Conservation (phyloP, 208 protist species). For the Trypanosoma conorhini region DNA sequence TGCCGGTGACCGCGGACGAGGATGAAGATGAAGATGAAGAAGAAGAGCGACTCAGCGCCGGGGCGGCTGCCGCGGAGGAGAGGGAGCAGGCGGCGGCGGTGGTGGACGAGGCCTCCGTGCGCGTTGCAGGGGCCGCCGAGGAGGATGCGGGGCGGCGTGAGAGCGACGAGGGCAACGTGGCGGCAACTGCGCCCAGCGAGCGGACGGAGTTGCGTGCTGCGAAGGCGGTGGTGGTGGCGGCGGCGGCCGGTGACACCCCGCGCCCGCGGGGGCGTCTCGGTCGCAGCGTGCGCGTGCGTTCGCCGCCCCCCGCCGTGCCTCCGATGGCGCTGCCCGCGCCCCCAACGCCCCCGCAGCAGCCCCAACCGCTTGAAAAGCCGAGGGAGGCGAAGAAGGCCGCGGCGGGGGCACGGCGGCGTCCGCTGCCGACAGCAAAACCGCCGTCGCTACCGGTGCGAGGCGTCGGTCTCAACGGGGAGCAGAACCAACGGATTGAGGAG, state of each 20-base stretch:
- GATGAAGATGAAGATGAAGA: constrained; percentile 35
- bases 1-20: constrained; percentile 41
- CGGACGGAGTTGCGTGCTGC: not conserved
- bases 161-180: not conserved
- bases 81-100: not conserved
- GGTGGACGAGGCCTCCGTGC: not conserved
- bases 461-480: constrained; percentile 29
- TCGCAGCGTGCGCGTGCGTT: constrained; percentile 8
- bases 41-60: not conserved
- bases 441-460: constrained; percentile 20
- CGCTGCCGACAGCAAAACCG: not conserved
- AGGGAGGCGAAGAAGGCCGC: not conserved
- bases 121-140: not conserved
- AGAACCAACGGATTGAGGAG: constrained; percentile 46
- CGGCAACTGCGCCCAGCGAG: not conserved
- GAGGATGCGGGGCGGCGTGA: not conserved
- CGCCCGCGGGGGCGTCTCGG: constrained; percentile 1
- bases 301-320: not conserved
- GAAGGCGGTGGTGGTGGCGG: not conserved
- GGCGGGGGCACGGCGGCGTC: not conserved
- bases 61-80: not conserved
- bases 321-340: not conserved
- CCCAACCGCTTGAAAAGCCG: constrained; percentile 1
- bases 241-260: not conserved
- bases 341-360: not conserved